Evolutionary conservation across 2,329 filamentous ascomycete genomes (phyloP).

Genomic region (Leptodontidium sp.): DNA sequence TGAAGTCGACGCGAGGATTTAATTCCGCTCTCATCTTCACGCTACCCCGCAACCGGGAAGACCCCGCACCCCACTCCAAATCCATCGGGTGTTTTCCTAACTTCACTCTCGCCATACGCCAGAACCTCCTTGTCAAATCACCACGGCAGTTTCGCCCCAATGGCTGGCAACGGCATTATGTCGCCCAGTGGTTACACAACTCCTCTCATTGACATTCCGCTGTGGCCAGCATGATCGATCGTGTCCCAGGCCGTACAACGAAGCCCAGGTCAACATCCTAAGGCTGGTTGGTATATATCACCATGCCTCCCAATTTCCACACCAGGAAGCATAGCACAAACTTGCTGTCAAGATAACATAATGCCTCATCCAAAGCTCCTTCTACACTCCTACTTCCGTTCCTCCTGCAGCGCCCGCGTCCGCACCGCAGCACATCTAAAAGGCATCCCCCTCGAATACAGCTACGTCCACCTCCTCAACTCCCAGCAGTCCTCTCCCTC

Average conservation of each 20-base stretch:
- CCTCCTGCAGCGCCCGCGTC: constrained; percentile 68
- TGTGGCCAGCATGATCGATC: background rate
- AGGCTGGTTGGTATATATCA: too few species aligned
- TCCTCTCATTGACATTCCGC: background rate
- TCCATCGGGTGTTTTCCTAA: background rate
- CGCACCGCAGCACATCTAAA: constrained; percentile 68
- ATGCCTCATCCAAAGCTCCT: constrained; percentile 18
- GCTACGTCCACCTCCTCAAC: constrained; percentile 62
- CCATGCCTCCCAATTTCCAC: too few species aligned
- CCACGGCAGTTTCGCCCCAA: background rate
- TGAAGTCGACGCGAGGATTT: background rate
- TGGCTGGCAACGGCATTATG: constrained; percentile 10
- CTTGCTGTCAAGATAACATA: too few species aligned
- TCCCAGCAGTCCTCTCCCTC: constrained; percentile 57
- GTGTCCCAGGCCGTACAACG: background rate
- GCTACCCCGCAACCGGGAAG: constrained; percentile 13
- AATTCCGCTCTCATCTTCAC: background rate
- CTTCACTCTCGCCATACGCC: background rate
- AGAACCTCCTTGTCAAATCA: background rate
- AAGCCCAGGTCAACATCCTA: too few species aligned
- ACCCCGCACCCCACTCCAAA: background rate
- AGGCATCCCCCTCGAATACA: constrained; percentile 55
- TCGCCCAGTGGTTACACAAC: background rate
- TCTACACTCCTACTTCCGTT: constrained; percentile 70
- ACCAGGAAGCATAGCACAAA: too few species aligned